Evolutionary conservation across 139 green algal genomes (phyloP).

Genomic region (Tetratostichococcus sp.): DNA sequence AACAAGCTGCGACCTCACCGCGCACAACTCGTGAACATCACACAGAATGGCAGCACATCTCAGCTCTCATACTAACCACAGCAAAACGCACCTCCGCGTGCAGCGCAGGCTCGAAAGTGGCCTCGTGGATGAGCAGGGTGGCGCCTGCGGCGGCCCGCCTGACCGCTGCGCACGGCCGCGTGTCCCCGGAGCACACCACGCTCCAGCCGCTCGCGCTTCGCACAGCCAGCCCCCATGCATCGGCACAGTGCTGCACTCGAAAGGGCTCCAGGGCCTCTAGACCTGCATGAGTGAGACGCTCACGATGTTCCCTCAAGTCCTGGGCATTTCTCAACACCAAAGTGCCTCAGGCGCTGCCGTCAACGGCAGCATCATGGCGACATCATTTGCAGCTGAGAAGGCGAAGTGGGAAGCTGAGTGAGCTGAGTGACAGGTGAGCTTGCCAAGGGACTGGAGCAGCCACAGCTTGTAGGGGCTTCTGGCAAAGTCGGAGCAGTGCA

Average conservation of each 20-base stretch:
- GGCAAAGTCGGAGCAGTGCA: slow-evolving; percentile 46
- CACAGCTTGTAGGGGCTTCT: background rate
- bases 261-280: slow-evolving; percentile 36
- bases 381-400: no score
- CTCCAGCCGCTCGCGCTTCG: slow-evolving; percentile 58
- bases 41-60: no score
- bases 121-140: slow-evolving; percentile 65
- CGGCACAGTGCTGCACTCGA: slow-evolving; percentile 64
- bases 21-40: no score
- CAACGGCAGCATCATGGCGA: no score
- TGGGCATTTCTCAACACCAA: no score
- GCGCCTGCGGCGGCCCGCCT: slow-evolving; percentile 14
- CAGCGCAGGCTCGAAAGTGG: slow-evolving; percentile 52
- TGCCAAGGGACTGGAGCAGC: background rate
- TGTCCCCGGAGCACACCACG: slow-evolving; percentile 76
- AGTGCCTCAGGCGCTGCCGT: no score
- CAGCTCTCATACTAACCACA: no score
- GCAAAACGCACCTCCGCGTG: background rate
- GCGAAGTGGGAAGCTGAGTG: no score
- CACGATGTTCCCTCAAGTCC: no score
- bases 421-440: no score
- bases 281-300: slow-evolving; percentile 16
- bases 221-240: slow-evolving; percentile 66
- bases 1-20: no score
- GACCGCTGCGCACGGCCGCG: slow-evolving; percentile 26